These are phyloP conservation scores for Sporothrix pallida DNA, from an alignment of 2,329 filamentous ascomycete species.

Conservation along the genomic window DNA sequence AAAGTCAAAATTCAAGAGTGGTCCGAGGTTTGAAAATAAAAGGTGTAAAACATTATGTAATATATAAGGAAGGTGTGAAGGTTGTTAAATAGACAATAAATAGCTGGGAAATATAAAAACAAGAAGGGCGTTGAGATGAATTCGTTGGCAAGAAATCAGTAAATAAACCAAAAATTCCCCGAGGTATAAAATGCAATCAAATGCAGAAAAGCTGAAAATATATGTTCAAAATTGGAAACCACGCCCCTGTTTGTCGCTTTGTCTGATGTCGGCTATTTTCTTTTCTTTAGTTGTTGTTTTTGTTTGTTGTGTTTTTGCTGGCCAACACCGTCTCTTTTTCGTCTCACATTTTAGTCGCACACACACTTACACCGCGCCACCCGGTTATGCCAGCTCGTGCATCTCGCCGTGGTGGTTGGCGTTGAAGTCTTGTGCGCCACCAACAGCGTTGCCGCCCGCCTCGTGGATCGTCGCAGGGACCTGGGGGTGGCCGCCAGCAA, in stretches of 20 bases:
- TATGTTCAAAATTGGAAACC: neutral
- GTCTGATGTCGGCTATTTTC: constrained; percentile 6
- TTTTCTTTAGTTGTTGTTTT: neutral
- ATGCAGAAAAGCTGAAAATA: neutral
- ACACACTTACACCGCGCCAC: neutral
- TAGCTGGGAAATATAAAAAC: neutral
- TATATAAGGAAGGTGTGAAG: neutral
- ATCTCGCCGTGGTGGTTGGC: constrained; percentile 38
- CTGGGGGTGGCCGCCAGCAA: constrained; percentile 20
- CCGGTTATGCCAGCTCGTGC: constrained; percentile 36
- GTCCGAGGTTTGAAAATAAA: neutral
- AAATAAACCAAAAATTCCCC: neutral
- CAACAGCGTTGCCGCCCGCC: constrained; percentile 34
- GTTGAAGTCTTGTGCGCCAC: constrained; percentile 27
- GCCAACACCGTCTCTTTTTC: constrained; percentile 1
- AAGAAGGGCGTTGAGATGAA: constrained; percentile 1
- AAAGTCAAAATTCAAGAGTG: neutral
- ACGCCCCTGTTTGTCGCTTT: neutral
- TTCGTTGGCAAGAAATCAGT: neutral
- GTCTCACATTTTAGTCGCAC: neutral
- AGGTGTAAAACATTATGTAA: neutral
- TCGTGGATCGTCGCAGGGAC: constrained; percentile 38
- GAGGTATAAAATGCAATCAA: constrained; percentile 20
- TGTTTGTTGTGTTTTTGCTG: neutral
- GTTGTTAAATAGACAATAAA: neutral